Evolutionary conservation across 768 basidiomycete genomes (phyloP).

Genomic region (Nidularia pulvinata): DNA sequence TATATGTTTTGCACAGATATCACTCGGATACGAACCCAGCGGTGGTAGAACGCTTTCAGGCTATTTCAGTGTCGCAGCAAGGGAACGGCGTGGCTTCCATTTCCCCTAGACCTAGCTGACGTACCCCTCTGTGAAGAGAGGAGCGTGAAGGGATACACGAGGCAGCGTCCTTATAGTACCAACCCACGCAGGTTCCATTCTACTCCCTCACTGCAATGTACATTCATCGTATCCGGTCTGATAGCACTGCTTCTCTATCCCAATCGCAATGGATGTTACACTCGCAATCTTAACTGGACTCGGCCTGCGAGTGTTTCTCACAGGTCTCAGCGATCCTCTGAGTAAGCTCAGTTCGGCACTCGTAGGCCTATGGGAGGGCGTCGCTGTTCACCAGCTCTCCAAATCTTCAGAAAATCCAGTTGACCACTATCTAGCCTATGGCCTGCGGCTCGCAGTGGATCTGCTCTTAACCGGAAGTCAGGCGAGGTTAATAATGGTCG

Average conservation of each 20-base stretch:
- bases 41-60: too few species aligned
- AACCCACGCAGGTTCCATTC: conserved; percentile 18
- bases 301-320: conserved; percentile 34
- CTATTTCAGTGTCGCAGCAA: too few species aligned
- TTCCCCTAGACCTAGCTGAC: neutral
- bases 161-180: conserved; percentile 15
- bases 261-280: conserved; percentile 35
- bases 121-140: neutral
- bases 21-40: too few species aligned
- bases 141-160: conserved; percentile 11
- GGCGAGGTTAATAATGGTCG: conserved; percentile 26
- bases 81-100: neutral
- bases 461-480: conserved; percentile 32
- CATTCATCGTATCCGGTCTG: conserved; percentile 10
- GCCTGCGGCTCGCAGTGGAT: conserved; percentile 40
- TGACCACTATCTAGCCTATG: conserved; percentile 41
- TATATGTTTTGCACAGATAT: too few species aligned
- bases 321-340: conserved; percentile 17
- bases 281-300: conserved; percentile 40
- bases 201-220: conserved; percentile 18
- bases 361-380: conserved; percentile 43
- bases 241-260: conserved; percentile 10
- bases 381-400: conserved; percentile 37
- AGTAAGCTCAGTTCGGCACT: conserved; percentile 27
- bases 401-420: conserved; percentile 19